phyloP scores from a whole-genome alignment of 1,139 yeast genomes.

The Pichia sp. region DNA sequence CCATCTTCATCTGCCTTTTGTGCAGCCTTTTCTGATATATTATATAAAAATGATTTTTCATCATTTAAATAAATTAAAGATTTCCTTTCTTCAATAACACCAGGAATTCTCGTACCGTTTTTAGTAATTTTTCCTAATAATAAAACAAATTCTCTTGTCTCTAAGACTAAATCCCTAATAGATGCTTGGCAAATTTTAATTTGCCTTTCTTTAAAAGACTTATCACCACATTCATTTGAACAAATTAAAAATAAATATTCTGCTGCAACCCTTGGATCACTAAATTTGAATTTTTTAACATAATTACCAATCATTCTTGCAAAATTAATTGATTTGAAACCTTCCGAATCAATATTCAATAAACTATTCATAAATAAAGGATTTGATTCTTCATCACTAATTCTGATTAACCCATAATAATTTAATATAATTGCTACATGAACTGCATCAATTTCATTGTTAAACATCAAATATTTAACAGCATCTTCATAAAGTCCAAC shows the following conservation, averaged over 20 bases:
- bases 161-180: constrained; percentile 74
- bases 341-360: constrained; percentile 32
- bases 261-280: constrained; percentile 87
- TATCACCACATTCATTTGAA: constrained; percentile 32
- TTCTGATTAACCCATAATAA: constrained; percentile 65
- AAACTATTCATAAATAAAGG: constrained; percentile 24
- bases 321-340: constrained; percentile 46
- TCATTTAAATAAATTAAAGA: constrained; percentile 55
- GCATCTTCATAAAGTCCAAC: constrained; percentile 83
- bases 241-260: constrained; percentile 78
- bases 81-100: constrained; percentile 77
- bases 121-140: constrained; percentile 73
- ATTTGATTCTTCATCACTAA: constrained; percentile 26
- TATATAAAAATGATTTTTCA: constrained; percentile 48
- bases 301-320: constrained; percentile 61
- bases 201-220: constrained; percentile 34
- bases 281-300: constrained; percentile 72
- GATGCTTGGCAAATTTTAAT: constrained; percentile 68
- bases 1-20: constrained; percentile 89
- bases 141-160: constrained; percentile 77
- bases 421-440: constrained; percentile 82
- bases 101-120: constrained; percentile 76
- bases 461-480: constrained; percentile 58
- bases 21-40: constrained; percentile 82
- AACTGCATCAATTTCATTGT: constrained; percentile 80